These are phyloP conservation scores for Pneumocystis wakefieldiae DNA, from an alignment of 1,139 yeast genomes.

Conservation along the genomic window DNA sequence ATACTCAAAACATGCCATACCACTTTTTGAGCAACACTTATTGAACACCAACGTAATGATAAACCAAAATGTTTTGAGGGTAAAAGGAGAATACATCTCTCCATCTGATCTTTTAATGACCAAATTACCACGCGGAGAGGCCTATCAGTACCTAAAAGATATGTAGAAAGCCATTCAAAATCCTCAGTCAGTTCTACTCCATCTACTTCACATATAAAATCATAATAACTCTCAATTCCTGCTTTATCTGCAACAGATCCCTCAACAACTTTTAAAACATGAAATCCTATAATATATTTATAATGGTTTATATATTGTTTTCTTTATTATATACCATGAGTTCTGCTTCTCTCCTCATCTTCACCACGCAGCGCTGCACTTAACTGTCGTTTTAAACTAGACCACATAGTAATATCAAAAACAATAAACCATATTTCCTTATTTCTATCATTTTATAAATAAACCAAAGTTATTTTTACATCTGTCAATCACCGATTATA, in stretches of 20 bases:
- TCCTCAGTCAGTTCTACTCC: constrained; percentile 23
- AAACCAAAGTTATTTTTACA: too few relatives aligned
- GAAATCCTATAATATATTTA: constrained; percentile 29
- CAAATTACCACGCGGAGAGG: background rate
- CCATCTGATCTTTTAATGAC: background rate
- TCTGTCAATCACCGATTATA: too few relatives aligned
- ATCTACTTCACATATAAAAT: constrained; percentile 61
- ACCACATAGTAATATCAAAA: background rate
- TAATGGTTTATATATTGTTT: background rate
- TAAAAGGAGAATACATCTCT: background rate
- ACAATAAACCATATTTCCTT: background rate
- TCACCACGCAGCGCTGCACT: background rate
- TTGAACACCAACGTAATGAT: background rate
- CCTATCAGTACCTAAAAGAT: background rate
- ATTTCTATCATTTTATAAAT: background rate
- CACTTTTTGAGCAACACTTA: constrained; percentile 28
- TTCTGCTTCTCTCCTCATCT: background rate
- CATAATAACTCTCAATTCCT: constrained; percentile 72
- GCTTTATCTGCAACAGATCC: constrained; percentile 30
- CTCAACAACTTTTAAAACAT: constrained; percentile 37
- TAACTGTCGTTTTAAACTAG: background rate
- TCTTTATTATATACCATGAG: background rate
- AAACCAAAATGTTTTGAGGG: background rate
- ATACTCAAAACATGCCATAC: constrained; percentile 80
- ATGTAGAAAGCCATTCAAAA: background rate